Evolutionary conservation across 805 yeast genomes (phyloP).

Genomic region (Schwanniomyces sp.): DNA sequence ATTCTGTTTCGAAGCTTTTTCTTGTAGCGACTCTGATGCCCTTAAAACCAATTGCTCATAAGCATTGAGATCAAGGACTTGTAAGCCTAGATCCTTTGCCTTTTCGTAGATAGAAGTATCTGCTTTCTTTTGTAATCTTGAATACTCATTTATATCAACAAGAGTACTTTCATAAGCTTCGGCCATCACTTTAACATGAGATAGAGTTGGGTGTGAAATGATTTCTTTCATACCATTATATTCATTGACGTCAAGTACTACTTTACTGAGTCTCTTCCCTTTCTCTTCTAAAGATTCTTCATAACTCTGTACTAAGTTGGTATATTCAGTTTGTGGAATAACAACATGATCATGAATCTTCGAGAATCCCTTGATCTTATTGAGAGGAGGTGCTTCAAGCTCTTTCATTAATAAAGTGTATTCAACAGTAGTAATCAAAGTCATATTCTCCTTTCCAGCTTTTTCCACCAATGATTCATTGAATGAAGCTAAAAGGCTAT

Average conservation of each 20-base stretch:
- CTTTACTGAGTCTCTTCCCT: slow-evolving; percentile 1
- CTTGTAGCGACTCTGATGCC: background rate
- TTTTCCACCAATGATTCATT: slow-evolving; percentile 12
- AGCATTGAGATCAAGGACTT: slow-evolving; percentile 6
- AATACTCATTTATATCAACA: background rate
- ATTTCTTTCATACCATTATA: background rate
- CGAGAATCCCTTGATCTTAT: slow-evolving; percentile 16
- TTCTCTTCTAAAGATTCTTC: slow-evolving; percentile 2
- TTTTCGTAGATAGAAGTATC: slow-evolving; percentile 10
- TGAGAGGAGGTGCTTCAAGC: slow-evolving; percentile 1
- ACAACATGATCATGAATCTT: slow-evolving; percentile 12
- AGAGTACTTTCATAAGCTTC: background rate
- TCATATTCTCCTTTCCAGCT: slow-evolving; percentile 14
- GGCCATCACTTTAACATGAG: slow-evolving; percentile 12
- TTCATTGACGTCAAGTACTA: background rate
- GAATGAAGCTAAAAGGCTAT: slow-evolving; percentile 8
- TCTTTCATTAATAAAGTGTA: background rate
- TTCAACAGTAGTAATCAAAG: slow-evolving; percentile 12
- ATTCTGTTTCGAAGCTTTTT: slow-evolving; percentile 1
- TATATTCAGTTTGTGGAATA: slow-evolving; percentile 7
- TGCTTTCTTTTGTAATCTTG: background rate
- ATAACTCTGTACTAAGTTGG: background rate
- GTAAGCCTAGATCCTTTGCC: slow-evolving; percentile 9
- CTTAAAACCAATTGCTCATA: slow-evolving; percentile 8
- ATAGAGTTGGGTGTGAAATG: slow-evolving; percentile 18